These are phyloP conservation scores for Pisolithus sp. DNA, from an alignment of 768 basidiomycete genomes.

Conservation along the genomic window DNA sequence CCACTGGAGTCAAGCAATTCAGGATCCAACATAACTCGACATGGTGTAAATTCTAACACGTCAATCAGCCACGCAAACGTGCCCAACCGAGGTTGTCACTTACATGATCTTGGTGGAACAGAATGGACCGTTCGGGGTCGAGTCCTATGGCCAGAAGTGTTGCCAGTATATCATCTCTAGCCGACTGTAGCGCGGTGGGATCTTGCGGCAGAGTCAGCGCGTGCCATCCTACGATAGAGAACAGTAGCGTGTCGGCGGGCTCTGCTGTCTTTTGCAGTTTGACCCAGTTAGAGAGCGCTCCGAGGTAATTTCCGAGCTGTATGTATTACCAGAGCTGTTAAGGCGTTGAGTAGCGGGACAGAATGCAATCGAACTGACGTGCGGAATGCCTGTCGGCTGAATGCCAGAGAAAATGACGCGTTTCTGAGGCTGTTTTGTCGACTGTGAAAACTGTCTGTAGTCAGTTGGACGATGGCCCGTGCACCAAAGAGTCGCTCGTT, in stretches of 20 bases:
- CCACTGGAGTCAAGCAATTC: constrained; percentile 77
- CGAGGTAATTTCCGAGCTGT: constrained; percentile 91
- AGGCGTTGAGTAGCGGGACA: neutral
- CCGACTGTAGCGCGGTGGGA: constrained; percentile 50
- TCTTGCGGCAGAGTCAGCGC: constrained; percentile 90
- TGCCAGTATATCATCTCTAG: constrained; percentile 75
- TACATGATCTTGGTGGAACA: constrained; percentile 91
- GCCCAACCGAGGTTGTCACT: neutral
- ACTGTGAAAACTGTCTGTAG: constrained; percentile 1
- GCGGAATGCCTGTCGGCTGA: constrained; percentile 88
- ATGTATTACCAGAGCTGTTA: constrained; percentile 21
- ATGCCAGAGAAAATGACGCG: constrained; percentile 82
- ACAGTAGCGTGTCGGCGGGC: constrained; percentile 61
- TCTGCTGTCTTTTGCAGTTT: constrained; percentile 58
- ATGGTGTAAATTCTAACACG: constrained; percentile 61
- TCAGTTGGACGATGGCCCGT: neutral
- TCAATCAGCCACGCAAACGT: neutral
- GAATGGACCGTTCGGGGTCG: constrained; percentile 61
- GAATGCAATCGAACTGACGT: constrained; percentile 43
- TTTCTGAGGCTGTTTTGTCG: constrained; percentile 3
- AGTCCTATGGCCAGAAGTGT: constrained; percentile 81
- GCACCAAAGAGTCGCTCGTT: neutral
- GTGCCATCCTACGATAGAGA: constrained; percentile 91
- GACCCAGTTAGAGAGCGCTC: constrained; percentile 88
- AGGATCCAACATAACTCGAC: constrained; percentile 88